phyloP scores from a whole-genome alignment of 2,329 filamentous ascomycete genomes.

The Cladophialophora bantiana region DNA sequence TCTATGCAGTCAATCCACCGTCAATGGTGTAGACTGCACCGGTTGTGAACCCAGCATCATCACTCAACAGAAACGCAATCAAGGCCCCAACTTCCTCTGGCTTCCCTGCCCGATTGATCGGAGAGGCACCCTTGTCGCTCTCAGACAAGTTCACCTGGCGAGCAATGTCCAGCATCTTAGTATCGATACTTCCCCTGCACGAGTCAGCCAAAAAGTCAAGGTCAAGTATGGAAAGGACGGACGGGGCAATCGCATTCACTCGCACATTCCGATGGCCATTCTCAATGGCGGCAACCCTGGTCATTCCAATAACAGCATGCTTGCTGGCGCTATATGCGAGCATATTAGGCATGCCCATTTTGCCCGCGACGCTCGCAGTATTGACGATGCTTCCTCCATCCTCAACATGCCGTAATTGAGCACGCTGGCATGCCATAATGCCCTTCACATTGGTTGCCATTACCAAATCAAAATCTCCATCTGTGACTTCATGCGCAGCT shows the following conservation, averaged over 20 bases:
- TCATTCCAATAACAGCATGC: conserved; percentile 49
- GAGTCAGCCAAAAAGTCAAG: not conserved
- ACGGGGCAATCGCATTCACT: conserved; percentile 44
- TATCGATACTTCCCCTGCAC: conserved; percentile 27
- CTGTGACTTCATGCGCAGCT: conserved; percentile 21
- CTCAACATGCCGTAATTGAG: conserved; percentile 45
- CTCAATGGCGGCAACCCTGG: conserved; percentile 48
- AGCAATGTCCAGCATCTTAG: conserved; percentile 26
- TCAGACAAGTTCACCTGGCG: conserved; percentile 4
- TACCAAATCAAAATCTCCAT: conserved; percentile 48
- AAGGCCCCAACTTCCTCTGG: conserved; percentile 49
- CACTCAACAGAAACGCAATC: conserved; percentile 57
- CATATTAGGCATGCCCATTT: no score
- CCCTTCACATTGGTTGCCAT: conserved; percentile 51
- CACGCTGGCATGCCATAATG: conserved; percentile 50
- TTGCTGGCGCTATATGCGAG: no score
- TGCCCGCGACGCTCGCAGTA: no score
- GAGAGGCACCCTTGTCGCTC: conserved; percentile 12
- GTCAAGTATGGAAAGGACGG: conserved; percentile 10
- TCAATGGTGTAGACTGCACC: conserved; percentile 56
- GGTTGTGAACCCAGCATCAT: conserved; percentile 56
- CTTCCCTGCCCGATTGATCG: conserved; percentile 25
- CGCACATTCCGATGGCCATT: conserved; percentile 45
- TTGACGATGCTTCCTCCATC: no score
- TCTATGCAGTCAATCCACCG: conserved; percentile 46